Evolutionary conservation across 1,284 basidiomycete species (phyloP).

Genomic region (Rhodotorula mucilaginosa): DNA sequence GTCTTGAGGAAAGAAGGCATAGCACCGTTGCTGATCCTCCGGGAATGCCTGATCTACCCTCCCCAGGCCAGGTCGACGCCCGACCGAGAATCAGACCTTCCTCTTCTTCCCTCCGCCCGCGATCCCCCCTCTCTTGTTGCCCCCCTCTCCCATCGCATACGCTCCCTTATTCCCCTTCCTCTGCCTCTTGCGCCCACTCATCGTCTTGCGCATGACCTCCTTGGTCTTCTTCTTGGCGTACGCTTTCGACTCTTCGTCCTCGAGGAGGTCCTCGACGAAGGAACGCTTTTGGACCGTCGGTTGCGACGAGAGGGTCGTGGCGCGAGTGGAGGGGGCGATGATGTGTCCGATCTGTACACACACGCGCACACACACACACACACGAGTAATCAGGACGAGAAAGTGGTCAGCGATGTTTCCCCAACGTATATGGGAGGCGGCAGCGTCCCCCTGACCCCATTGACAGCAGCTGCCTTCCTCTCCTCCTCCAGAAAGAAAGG

Average conservation of each 20-base stretch:
- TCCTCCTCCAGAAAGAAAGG: too few relatives aligned
- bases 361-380: too few relatives aligned
- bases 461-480: too few relatives aligned
- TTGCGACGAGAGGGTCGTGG: slow-evolving; percentile 72
- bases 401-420: too few relatives aligned
- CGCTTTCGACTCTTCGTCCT: slow-evolving; percentile 76
- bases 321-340: slow-evolving; percentile 66
- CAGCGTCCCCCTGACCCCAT: too few relatives aligned
- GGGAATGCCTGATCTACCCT: too few relatives aligned
- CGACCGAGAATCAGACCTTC: not conserved
- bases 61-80: too few relatives aligned
- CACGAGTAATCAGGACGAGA: too few relatives aligned
- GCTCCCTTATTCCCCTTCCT: slow-evolving; percentile 15
- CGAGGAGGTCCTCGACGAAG: slow-evolving; percentile 82
- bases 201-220: slow-evolving; percentile 33
- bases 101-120: slow-evolving; percentile 9
- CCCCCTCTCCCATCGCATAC: slow-evolving; percentile 19
- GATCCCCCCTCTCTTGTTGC: slow-evolving; percentile 9
- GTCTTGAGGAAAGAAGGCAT: too few relatives aligned
- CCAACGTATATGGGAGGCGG: too few relatives aligned
- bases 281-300: slow-evolving; percentile 67
- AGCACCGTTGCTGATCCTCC: too few relatives aligned
- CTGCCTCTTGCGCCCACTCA: slow-evolving; percentile 37
- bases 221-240: slow-evolving; percentile 82
- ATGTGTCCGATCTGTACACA: slow-evolving; percentile 76